These are phyloP conservation scores for Penicillium ochrochloron DNA, from an alignment of 495 filamentous ascomycete genomes.

Conservation along the genomic window DNA sequence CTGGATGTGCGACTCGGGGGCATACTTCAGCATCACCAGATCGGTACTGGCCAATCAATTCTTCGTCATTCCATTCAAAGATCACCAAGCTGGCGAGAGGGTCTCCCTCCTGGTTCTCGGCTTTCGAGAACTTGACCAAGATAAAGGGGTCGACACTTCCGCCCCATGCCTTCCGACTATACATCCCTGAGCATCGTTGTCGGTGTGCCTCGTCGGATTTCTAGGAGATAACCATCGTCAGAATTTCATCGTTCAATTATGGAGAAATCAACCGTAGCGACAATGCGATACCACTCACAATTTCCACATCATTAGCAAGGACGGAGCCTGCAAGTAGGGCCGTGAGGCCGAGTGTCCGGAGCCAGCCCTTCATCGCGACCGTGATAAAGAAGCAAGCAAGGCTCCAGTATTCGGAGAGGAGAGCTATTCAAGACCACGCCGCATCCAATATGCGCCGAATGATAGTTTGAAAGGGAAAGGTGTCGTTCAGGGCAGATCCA, in stretches of 20 bases:
- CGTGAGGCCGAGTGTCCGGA: constrained; percentile 52
- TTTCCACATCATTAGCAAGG: constrained; percentile 65
- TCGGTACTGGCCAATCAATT: constrained; percentile 66
- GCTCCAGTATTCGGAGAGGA: constrained; percentile 33
- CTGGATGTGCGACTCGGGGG: background rate
- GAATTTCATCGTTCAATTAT: constrained; percentile 14
- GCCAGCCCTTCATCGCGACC: constrained; percentile 58
- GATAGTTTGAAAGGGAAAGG: constrained; percentile 11
- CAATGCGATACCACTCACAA: constrained; percentile 50
- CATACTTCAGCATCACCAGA: constrained; percentile 43
- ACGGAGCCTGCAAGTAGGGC: constrained; percentile 56
- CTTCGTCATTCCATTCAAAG: constrained; percentile 90
- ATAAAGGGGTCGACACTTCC: constrained; percentile 89
- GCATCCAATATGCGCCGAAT: constrained; percentile 26
- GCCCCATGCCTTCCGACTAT: constrained; percentile 87
- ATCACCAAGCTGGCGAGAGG: constrained; percentile 84
- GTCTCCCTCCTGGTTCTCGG: constrained; percentile 61
- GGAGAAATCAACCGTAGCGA: background rate
- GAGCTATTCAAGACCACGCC: constrained; percentile 13
- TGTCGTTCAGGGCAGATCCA: constrained; percentile 11
- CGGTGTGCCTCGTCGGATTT: constrained; percentile 74
- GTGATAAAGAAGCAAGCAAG: constrained; percentile 33
- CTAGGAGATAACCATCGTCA: constrained; percentile 40
- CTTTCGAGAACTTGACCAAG: constrained; percentile 75
- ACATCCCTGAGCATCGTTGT: constrained; percentile 97